phyloP scores from a whole-genome alignment of 2,329 filamentous ascomycete species.

The Xylogone sp. region DNA sequence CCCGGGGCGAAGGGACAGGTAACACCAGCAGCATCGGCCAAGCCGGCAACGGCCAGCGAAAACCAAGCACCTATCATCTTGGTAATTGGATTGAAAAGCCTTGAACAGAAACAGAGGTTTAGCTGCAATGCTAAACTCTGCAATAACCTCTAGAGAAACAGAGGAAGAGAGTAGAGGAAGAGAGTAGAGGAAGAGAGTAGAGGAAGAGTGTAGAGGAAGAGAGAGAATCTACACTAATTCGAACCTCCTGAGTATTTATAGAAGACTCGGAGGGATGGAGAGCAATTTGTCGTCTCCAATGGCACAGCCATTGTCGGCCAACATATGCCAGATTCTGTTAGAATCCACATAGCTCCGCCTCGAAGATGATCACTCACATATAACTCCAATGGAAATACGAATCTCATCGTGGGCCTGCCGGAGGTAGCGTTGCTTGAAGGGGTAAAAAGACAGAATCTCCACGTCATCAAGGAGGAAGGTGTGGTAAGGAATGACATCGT shows the following conservation, averaged over 20 bases:
- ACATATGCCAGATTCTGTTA: too few relatives aligned
- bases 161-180: slow-evolving; percentile 1
- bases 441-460: too few relatives aligned
- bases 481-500: too few relatives aligned
- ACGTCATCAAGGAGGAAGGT: too few relatives aligned
- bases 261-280: too few relatives aligned
- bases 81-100: neutral
- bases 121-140: slow-evolving; percentile 1
- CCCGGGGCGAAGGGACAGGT: slow-evolving; percentile 1
- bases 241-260: neutral
- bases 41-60: slow-evolving; percentile 1
- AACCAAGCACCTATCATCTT: slow-evolving; percentile 1
- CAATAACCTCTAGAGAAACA: slow-evolving; percentile 1
- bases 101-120: neutral
- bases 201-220: slow-evolving; percentile 1
- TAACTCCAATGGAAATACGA: too few relatives aligned
- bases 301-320: too few relatives aligned
- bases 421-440: too few relatives aligned
- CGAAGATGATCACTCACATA: too few relatives aligned
- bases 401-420: too few relatives aligned
- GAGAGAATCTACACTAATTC: neutral
- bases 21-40: slow-evolving; percentile 1
- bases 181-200: slow-evolving; percentile 1
- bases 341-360: too few relatives aligned
- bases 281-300: too few relatives aligned